These are phyloP conservation scores for Annulohypoxylon moriforme DNA, from an alignment of 495 filamentous ascomycete genomes.

Conservation along the genomic window DNA sequence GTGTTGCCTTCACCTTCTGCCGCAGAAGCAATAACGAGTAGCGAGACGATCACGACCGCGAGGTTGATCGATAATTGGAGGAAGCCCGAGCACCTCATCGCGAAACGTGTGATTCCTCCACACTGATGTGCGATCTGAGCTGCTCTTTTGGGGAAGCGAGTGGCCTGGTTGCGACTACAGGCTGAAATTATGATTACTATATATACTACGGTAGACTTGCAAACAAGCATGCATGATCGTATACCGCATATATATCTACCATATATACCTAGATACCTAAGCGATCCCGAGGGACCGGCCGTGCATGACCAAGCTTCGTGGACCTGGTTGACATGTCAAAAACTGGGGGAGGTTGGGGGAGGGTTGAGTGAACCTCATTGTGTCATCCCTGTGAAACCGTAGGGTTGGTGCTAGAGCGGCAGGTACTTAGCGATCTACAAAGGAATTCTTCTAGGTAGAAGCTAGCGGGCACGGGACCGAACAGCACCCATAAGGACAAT, in stretches of 20 bases:
- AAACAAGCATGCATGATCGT: conserved; percentile 4
- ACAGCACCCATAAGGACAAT: not conserved
- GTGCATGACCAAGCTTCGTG: conserved; percentile 23
- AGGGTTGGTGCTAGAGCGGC: conserved; percentile 13
- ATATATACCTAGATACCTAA: not conserved
- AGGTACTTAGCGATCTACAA: conserved; percentile 16
- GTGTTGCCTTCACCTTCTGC: conserved; percentile 13
- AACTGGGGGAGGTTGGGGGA: conserved; percentile 28
- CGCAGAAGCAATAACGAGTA: conserved; percentile 9
- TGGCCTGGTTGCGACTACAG: conserved; percentile 20
- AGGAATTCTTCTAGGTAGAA: conserved; percentile 6
- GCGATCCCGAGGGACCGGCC: conserved; percentile 2
- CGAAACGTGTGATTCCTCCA: conserved; percentile 26
- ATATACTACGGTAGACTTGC: conserved; percentile 22
- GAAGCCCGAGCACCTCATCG: conserved; percentile 38
- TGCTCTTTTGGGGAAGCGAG: conserved; percentile 31
- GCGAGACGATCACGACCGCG: conserved; percentile 21
- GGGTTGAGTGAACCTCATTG: conserved; percentile 14
- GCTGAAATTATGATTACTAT: conserved; percentile 33
- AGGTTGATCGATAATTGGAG: conserved; percentile 34
- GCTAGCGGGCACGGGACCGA: not conserved
- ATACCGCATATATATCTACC: conserved; percentile 9
- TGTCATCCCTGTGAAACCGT: conserved; percentile 26
- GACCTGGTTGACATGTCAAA: conserved; percentile 18
- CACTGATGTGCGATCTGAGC: conserved; percentile 24